These are phyloP conservation scores for Trichophyton benhamiae DNA, from an alignment of 2,329 filamentous ascomycete genomes.

Conservation along the genomic window DNA sequence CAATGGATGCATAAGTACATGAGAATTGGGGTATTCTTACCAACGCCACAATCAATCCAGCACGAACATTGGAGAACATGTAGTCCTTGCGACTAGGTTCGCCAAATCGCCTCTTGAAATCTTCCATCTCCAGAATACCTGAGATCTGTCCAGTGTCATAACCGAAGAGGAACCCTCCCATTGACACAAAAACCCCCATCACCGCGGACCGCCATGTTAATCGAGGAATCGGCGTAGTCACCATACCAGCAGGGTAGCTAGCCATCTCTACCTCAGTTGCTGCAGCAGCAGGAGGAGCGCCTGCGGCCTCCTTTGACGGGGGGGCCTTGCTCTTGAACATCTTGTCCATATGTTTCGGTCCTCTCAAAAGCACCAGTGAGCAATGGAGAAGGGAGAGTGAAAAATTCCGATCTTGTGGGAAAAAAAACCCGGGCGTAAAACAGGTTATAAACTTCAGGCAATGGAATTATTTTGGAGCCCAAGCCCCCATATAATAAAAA, in stretches of 20 bases:
- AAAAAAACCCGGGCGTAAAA: not conserved
- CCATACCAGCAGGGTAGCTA: conserved; percentile 11
- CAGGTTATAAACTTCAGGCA: not conserved
- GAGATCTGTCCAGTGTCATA: conserved; percentile 33
- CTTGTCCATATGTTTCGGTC: not conserved
- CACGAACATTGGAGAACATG: conserved; percentile 33
- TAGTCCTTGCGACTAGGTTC: conserved; percentile 25
- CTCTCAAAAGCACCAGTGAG: no score
- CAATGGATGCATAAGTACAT: not conserved
- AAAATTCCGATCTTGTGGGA: not conserved
- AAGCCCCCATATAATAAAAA: not conserved
- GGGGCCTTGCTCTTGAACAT: not conserved
- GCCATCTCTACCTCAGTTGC: conserved; percentile 4
- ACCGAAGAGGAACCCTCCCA: conserved; percentile 39
- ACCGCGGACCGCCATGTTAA: conserved; percentile 33
- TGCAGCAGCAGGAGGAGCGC: not conserved
- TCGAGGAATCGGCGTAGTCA: conserved; percentile 33
- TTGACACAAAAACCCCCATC: conserved; percentile 35
- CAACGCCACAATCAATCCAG: conserved; percentile 35
- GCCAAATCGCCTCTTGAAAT: conserved; percentile 34
- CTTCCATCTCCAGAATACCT: conserved; percentile 36
- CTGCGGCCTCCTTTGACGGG: conserved; percentile 1
- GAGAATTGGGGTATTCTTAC: conserved; percentile 19
- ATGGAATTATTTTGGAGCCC: not conserved
- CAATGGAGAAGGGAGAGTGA: not conserved